Percentiles rank a stretch among this genome's conserved stretches.
phyloP scores from a whole-genome alignment of 208 protist genomes.

The Acanthamoeba castellanii region DNA sequence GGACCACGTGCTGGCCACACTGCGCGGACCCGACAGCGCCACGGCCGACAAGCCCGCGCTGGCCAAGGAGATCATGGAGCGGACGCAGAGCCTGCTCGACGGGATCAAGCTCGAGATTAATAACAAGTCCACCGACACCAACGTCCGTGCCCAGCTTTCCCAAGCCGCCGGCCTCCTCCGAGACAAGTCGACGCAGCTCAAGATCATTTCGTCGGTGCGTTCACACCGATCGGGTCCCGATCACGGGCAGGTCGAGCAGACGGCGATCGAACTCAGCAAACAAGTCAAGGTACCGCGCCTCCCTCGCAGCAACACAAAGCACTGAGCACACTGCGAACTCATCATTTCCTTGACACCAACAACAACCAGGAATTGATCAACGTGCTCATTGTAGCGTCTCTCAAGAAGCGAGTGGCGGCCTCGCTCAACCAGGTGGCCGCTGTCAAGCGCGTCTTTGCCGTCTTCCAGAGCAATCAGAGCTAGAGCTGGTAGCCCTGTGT shows the following conservation, averaged over 20 bases:
- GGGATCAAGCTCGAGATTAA: neutral
- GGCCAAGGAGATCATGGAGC: constrained; percentile 40
- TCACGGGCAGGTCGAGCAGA: neutral
- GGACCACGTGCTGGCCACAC: neutral
- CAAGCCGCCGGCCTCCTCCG: constrained; percentile 8
- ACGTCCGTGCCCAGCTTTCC: neutral
- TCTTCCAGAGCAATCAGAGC: constrained; percentile 11
- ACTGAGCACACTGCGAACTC: no score
- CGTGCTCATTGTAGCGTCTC: neutral
- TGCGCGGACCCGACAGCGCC: neutral
- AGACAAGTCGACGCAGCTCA: constrained; percentile 39
- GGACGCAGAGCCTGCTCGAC: constrained; percentile 12
- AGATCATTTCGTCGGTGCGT: constrained; percentile 40
- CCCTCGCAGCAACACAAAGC: no score
- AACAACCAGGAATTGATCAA: neutral
- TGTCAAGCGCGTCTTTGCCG: constrained; percentile 23
- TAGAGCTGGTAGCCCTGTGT: neutral
- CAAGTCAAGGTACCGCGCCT: neutral
- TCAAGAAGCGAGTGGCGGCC: constrained; percentile 1
- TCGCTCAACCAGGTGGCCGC: constrained; percentile 30
- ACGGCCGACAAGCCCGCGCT: constrained; percentile 9
- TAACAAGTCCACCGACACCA: constrained; percentile 16
- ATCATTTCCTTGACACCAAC: no score
- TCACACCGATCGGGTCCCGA: constrained; percentile 5
- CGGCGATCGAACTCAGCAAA: neutral